phyloP scores from a whole-genome alignment of 768 basidiomycete species.

The Mycena indigotica region DNA sequence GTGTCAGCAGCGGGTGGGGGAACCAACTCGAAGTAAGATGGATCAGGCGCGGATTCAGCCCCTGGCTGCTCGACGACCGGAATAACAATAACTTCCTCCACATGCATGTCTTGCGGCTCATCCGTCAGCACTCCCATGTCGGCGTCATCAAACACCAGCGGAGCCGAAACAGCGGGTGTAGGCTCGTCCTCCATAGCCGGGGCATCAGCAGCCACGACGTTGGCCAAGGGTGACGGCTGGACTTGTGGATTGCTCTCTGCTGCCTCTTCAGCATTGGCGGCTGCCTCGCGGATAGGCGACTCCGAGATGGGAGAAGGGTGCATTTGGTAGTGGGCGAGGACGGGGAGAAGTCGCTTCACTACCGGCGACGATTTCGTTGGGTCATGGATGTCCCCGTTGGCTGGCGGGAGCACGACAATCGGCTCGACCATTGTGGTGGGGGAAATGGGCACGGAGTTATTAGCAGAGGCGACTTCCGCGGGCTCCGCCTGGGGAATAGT shows the following conservation, averaged over 20 bases:
- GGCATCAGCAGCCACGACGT: slow-evolving; percentile 27
- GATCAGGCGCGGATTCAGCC: not conserved
- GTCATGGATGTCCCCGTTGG: not conserved
- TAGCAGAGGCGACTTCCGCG: not conserved
- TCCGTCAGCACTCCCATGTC: slow-evolving; percentile 57
- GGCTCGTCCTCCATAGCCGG: slow-evolving; percentile 8
- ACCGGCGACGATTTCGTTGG: slow-evolving; percentile 26
- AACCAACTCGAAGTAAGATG: not conserved
- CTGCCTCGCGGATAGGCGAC: slow-evolving; percentile 63
- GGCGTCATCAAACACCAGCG: slow-evolving; percentile 36
- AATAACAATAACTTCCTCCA: slow-evolving; percentile 5
- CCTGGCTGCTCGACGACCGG: not conserved
- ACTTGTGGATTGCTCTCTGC: slow-evolving; percentile 18
- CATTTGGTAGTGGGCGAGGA: slow-evolving; percentile 25
- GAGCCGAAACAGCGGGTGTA: slow-evolving; percentile 41
- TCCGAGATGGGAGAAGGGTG: slow-evolving; percentile 71
- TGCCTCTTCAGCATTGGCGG: slow-evolving; percentile 37
- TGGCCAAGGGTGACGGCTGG: slow-evolving; percentile 47
- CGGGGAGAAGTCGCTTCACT: slow-evolving; percentile 23
- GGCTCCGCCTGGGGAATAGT: not conserved
- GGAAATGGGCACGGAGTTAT: slow-evolving; percentile 25
- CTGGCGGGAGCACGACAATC: not conserved
- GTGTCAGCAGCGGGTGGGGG: slow-evolving; percentile 6
- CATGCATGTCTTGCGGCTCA: slow-evolving; percentile 49
- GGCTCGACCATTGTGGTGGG: slow-evolving; percentile 26